These are phyloP conservation scores for Dothideomycetidae sp. DNA, from an alignment of 2,329 filamentous ascomycete species.

Conservation along the genomic window DNA sequence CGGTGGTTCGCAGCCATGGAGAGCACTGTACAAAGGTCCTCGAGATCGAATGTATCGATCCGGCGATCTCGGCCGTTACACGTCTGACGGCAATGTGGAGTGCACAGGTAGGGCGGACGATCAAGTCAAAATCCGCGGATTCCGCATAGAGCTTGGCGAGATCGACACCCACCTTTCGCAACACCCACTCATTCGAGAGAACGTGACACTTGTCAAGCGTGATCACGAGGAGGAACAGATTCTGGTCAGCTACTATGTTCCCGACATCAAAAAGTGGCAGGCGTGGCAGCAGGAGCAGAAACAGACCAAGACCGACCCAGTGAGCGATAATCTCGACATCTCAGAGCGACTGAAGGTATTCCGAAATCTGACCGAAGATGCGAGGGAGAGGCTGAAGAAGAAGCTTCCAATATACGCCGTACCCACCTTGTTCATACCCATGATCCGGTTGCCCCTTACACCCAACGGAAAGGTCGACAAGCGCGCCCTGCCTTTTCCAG, in stretches of 20 bases:
- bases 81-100: constrained; percentile 55
- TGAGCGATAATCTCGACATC: constrained; percentile 18
- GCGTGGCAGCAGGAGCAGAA: constrained; percentile 44
- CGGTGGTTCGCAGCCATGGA: constrained; percentile 54
- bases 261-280: constrained; percentile 61
- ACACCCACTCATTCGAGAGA: constrained; percentile 64
- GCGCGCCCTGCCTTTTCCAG: constrained; percentile 66
- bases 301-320: constrained; percentile 8
- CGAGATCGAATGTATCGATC: constrained; percentile 77
- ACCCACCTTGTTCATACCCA: constrained; percentile 57
- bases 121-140: constrained; percentile 92
- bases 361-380: constrained; percentile 43
- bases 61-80: constrained; percentile 71
- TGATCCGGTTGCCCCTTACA: constrained; percentile 61
- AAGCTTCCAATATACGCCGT: constrained; percentile 63
- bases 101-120: constrained; percentile 69
- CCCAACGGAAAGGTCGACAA: constrained; percentile 79
- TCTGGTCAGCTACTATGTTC: constrained; percentile 81
- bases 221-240: constrained; percentile 75
- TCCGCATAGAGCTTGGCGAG: constrained; percentile 86
- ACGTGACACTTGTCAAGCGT: constrained; percentile 69
- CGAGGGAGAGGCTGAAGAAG: constrained; percentile 54
- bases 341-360: constrained; percentile 41
- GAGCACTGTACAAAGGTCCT: constrained; percentile 63
- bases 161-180: constrained; percentile 73